Base-by-base conservation (phyloP, 495 filamentous ascomycete genomes). In the Amphirosellinia nigrospora region DNA sequence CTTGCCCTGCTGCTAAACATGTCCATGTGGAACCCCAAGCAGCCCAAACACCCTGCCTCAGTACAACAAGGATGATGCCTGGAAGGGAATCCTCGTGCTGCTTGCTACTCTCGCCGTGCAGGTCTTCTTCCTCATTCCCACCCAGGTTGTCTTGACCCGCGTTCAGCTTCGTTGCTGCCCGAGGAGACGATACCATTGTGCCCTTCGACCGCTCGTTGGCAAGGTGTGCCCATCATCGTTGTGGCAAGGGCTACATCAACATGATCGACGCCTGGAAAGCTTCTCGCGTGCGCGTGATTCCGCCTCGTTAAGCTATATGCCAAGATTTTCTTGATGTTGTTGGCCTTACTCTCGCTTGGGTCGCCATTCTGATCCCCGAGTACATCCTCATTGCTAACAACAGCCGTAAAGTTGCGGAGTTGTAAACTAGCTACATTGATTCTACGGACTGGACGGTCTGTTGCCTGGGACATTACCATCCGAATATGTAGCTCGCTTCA, bases 251-350 rank as follows among this genome's bases (percentile, higher is more conserved):
- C 73, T 86, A 84, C 70, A 83, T 92, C 64, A 87, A 87, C 53
- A 85, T 94, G 76, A 76, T 86, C 36, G 91, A 93, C 71, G 93
- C 92, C 0, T 90, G 92, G 89, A 84, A 80, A 91, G 86, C 32
- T 91, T 96, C 74, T 85, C 89, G 73, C 84, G 87, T 72, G 80
- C 85, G 88, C 89, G 62, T 88, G 91, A 72, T 79, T 88, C 30
- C 84, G 93, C 23, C 85, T 94, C 68, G 77, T 89, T 70, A 89
- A 89, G 83, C 83, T 94, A 13, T 88, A 91, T 56, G 80, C 79
- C 75, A 94, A 94, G 87, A 82, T 90, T 55, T 74, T 81, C 59
- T 66, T 62, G 32, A 71, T 79, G 61, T 69, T 53, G 65, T 88
- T 28, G 83, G 82, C 10, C 83, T 90, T 26, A 78, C 87, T 59